phyloP scores from a whole-genome alignment of 2,329 filamentous ascomycete species.

The Chaetomium strumarium region DNA sequence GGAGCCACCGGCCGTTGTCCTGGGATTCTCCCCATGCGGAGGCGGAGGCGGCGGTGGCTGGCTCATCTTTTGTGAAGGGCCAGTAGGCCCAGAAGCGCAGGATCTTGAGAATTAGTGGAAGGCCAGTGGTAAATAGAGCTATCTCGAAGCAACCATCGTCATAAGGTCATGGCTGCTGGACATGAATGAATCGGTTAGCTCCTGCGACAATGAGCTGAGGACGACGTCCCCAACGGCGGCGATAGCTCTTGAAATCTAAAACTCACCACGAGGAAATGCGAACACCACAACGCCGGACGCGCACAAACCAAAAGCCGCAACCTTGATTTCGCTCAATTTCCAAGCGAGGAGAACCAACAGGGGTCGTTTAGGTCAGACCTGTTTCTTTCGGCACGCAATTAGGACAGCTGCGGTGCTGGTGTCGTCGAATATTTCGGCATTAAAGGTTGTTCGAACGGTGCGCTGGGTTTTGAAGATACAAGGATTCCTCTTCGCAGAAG shows the following conservation, averaged over 20 bases:
- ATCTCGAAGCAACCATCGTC: constrained; percentile 34
- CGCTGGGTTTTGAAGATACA: background rate
- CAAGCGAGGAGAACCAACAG: background rate
- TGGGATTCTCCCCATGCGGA: constrained; percentile 75
- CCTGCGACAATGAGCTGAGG: background rate
- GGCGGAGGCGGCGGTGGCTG: constrained; percentile 73
- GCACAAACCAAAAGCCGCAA: constrained; percentile 14
- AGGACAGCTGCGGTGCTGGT: no score
- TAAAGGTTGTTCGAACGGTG: background rate
- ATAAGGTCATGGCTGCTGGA: constrained; percentile 28
- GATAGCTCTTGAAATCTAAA: background rate
- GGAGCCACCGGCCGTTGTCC: constrained; percentile 50
- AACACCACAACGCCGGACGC: constrained; percentile 19
- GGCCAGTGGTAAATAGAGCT: constrained; percentile 18
- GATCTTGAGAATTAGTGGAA: constrained; percentile 1
- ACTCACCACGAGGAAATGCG: constrained; percentile 12
- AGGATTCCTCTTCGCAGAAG: background rate
- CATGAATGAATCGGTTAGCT: background rate
- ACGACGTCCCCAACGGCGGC: no score
- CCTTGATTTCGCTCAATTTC: constrained; percentile 3
- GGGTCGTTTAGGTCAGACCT: background rate
- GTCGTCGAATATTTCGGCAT: no score
- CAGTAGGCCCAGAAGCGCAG: constrained; percentile 16
- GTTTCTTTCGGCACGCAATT: no score
- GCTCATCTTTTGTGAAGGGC: constrained; percentile 35